Evolutionary conservation across 2,329 filamentous ascomycete species (phyloP).

Genomic region (Cladosporium sp.): DNA sequence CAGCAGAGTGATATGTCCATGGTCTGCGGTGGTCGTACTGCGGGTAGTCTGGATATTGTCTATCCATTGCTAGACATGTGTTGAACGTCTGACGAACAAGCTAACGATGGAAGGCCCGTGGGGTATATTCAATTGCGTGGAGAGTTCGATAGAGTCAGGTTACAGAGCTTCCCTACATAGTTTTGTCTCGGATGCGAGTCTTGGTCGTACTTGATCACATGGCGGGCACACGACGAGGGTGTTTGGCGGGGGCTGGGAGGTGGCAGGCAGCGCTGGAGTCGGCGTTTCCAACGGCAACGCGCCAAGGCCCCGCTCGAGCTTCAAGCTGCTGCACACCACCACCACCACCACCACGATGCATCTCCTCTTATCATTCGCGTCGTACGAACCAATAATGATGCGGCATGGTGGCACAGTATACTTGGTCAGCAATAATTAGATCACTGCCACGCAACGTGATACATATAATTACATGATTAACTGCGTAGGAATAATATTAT

Average conservation of each 20-base stretch:
- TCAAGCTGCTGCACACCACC: no score
- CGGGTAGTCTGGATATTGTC: constrained; percentile 10
- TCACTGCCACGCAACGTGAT: no score
- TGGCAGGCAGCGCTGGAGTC: background rate
- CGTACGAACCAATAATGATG: no score
- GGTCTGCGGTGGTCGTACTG: constrained; percentile 5
- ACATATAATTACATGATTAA: no score
- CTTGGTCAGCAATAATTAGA: no score
- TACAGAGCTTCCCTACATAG: background rate
- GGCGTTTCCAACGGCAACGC: background rate
- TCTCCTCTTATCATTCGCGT: no score
- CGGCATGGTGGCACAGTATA: no score
- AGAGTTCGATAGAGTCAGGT: background rate
- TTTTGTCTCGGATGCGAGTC: constrained; percentile 1
- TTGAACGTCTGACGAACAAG: background rate
- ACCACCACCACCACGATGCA: no score
- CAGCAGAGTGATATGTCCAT: constrained; percentile 8
- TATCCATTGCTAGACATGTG: constrained; percentile 10
- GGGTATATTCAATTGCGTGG: background rate
- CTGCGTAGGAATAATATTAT: no score
- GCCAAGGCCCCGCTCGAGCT: background rate
- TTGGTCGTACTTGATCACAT: background rate
- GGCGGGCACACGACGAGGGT: background rate
- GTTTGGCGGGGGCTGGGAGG: background rate
- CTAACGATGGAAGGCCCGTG: background rate